Evolutionary conservation across 768 basidiomycete species (phyloP), one percentile per base, ranked within the genome.

Genomic region (Sarcomyxa edulis): DNA sequence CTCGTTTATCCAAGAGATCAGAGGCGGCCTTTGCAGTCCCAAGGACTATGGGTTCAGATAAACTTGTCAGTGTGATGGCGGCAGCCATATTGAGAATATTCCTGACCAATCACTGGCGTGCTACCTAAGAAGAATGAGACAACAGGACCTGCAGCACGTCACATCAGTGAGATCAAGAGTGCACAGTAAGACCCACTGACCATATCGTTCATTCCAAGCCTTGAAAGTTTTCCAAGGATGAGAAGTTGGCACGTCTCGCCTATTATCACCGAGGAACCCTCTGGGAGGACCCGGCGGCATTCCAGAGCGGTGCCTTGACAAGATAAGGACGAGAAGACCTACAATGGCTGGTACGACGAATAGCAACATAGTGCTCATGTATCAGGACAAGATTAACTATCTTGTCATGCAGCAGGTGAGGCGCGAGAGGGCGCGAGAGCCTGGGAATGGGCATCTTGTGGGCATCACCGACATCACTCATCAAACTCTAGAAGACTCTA

Each of bases 221-320:
- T 62, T 59, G 42, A 72, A 74, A 48, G 64, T 68, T 20, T 55
- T 48, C 74, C 74, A 76, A 1, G 72, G 70, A 44, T 72, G 68
- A 18, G 60, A 43, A 3, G 49, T 39, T 5, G 72, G 72, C 14
- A 73, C 51, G 39, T 74, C 66, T 38, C 68, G 59, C 26, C 55
- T 51, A 47, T 73, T 76, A 0, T 72, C 72, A 18, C 72, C 57
- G 33, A 56, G 60, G 2, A 69, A 70, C 12, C 70, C 46, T 21
- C 67, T 67, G 2, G 59, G 48, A 28, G 71, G 71, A 3, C 71
- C 71, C 0, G 71, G 71, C 15, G 71, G 71, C 66, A 70, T 67
- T n/a, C n/a, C n/a, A n/a, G n/a, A n/a, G n/a, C n/a, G n/a, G n/a
- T n/a, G n/a, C n/a, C n/a, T n/a, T n/a, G n/a, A n/a, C n/a, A n/a